Evolutionary conservation across 2,329 filamentous ascomycete species (phyloP).

Genomic region (Fonsecaea monophora): DNA sequence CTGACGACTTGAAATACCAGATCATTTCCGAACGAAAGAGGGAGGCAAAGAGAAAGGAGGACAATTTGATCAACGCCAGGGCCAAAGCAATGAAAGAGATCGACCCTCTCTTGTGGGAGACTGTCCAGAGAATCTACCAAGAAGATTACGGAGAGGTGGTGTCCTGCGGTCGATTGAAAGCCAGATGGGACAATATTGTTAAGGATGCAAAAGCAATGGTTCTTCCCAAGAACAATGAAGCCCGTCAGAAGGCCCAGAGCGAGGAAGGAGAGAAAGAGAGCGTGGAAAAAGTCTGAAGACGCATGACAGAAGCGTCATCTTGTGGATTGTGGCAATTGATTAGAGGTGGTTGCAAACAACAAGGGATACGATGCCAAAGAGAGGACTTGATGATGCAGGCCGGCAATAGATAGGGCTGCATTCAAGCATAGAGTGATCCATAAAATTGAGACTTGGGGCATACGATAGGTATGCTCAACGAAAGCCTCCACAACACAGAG

Average conservation of each 20-base stretch:
- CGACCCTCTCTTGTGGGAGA: neutral
- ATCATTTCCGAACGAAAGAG: slow-evolving; percentile 1
- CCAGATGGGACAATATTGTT: neutral
- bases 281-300: neutral
- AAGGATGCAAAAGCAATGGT: neutral
- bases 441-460: too few species aligned
- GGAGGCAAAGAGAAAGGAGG: neutral
- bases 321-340: neutral
- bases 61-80: neutral
- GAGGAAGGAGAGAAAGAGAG: neutral
- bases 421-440: too few species aligned
- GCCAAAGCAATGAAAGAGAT: neutral
- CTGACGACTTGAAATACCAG: slow-evolving; percentile 11
- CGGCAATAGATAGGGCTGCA: too few species aligned
- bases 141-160: neutral
- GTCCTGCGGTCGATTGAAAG: neutral
- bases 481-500: neutral
- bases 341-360: too few species aligned
- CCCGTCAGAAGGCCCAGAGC: neutral
- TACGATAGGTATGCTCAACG: neutral
- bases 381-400: too few species aligned
- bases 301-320: neutral
- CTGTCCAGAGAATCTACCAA: slow-evolving; percentile 1
- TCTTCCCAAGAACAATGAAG: neutral
- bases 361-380: too few species aligned